phyloP scores from a whole-genome alignment of 192 early-diverging fungal genomes.

The Chytriomyces sp. region DNA sequence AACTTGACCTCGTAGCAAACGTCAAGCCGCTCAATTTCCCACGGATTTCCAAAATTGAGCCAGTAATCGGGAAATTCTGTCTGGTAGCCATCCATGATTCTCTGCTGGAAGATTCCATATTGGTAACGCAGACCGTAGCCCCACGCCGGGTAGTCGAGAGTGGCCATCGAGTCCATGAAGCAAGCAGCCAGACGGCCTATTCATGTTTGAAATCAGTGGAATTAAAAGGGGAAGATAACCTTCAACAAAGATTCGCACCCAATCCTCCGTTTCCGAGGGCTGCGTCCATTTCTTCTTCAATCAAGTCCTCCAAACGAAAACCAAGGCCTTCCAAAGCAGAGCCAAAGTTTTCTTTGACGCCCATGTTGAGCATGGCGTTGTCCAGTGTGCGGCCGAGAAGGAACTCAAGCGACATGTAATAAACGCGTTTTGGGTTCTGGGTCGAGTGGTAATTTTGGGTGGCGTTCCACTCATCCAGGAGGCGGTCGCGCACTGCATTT shows the following conservation, averaged over 20 bases:
- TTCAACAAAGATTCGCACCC: constrained; percentile 44
- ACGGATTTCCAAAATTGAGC: constrained; percentile 94
- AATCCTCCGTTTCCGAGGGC: constrained; percentile 98
- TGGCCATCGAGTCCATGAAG: constrained; percentile 95
- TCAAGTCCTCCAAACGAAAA: constrained; percentile 89
- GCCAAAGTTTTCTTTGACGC: constrained; percentile 77
- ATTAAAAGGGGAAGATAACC: not conserved
- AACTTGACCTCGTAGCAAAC: constrained; percentile 88
- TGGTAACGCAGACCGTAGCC: constrained; percentile 96
- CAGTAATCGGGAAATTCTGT: constrained; percentile 91
- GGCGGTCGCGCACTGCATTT: constrained; percentile 86
- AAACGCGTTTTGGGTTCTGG: constrained; percentile 88
- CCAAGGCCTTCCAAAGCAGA: constrained; percentile 75
- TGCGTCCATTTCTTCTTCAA: constrained; percentile 93
- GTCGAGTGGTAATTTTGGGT: constrained; percentile 86
- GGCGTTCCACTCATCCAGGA: constrained; percentile 92
- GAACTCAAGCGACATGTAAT: constrained; percentile 98
- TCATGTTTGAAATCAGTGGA: not conserved
- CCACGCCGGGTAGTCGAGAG: constrained; percentile 77
- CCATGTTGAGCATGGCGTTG: constrained; percentile 90
- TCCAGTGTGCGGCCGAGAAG: constrained; percentile 95
- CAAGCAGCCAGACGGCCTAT: constrained; percentile 87
- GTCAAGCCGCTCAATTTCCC: constrained; percentile 94
- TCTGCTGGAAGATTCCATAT: constrained; percentile 99
- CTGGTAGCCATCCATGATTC: constrained; percentile 94